Evolutionary conservation across 805 yeast genomes (phyloP).

Genomic region (Saccharomycopsis microspora): DNA sequence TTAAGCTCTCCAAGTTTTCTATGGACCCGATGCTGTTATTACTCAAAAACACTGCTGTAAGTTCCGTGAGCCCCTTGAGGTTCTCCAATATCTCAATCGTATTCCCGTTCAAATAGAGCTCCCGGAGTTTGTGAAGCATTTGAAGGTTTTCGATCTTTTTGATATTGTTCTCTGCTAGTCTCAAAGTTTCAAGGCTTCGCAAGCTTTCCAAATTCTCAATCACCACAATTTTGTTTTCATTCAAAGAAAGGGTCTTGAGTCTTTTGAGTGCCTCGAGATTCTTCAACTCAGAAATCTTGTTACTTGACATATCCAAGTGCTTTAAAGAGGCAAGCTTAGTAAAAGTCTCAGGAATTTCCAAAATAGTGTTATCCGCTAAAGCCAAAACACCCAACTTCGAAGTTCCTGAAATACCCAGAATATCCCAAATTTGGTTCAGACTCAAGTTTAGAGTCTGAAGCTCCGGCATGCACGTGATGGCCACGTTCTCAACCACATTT

Average conservation of each 20-base stretch:
- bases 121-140: conserved; percentile 31
- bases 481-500: neutral
- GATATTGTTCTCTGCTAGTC: conserved; percentile 5
- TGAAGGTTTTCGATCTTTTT: conserved; percentile 6
- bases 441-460: neutral
- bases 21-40: conserved; percentile 3
- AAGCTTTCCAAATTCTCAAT: conserved; percentile 8
- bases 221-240: conserved; percentile 1
- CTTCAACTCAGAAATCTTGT: conserved; percentile 4
- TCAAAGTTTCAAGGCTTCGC: neutral
- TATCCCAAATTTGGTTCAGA: neutral
- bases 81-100: neutral
- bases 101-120: conserved; percentile 43
- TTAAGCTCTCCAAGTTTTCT: conserved; percentile 6
- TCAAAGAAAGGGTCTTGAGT: neutral
- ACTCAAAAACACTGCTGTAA: conserved; percentile 4
- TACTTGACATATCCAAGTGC: conserved; percentile 4
- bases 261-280: conserved; percentile 2
- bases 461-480: neutral
- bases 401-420: neutral
- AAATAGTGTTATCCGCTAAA: conserved; percentile 2
- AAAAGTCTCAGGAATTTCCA: neutral
- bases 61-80: neutral
- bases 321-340: neutral
- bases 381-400: neutral